Evolutionary conservation across 2,329 filamentous ascomycete species (phyloP).

Genomic region (Annulohypoxylon truncatum): DNA sequence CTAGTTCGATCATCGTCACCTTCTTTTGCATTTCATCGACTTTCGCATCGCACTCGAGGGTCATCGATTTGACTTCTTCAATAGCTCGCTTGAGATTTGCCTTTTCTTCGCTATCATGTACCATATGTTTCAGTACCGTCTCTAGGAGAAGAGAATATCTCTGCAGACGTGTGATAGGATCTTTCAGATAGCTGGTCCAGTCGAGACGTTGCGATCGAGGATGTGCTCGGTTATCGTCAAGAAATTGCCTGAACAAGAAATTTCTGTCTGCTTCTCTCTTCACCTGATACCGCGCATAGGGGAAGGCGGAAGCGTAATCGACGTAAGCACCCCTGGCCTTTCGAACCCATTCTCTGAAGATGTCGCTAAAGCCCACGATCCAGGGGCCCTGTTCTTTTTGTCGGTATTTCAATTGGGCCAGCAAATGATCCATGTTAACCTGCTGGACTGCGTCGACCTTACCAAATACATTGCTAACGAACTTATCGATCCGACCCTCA

Average conservation of each 20-base stretch:
- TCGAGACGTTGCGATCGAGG: conserved; percentile 84
- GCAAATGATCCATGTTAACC: conserved; percentile 91
- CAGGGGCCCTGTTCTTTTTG: conserved; percentile 97
- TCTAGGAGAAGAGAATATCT: conserved; percentile 86
- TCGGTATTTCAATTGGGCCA: conserved; percentile 94
- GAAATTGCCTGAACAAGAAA: conserved; percentile 84
- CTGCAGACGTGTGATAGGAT: conserved; percentile 91
- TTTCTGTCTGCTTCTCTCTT: conserved; percentile 88
- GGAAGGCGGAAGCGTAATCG: conserved; percentile 90
- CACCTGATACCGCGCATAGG: conserved; percentile 83
- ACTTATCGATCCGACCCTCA: conserved; percentile 80
- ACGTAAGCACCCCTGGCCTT: conserved; percentile 91
- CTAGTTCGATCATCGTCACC: conserved; percentile 86
- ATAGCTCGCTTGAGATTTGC: conserved; percentile 84
- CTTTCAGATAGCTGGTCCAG: conserved; percentile 95
- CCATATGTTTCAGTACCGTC: conserved; percentile 86
- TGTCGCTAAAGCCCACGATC: conserved; percentile 93
- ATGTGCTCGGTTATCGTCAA: conserved; percentile 83
- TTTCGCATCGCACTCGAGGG: conserved; percentile 88
- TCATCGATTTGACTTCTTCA: conserved; percentile 90
- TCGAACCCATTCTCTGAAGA: conserved; percentile 98
- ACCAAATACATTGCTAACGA: conserved; percentile 88
- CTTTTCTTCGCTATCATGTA: conserved; percentile 89
- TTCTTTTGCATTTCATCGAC: conserved; percentile 94
- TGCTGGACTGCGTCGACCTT: conserved; percentile 88